phyloP scores from a whole-genome alignment of 2,329 filamentous ascomycete species.

The Colletotrichum tofieldiae region DNA sequence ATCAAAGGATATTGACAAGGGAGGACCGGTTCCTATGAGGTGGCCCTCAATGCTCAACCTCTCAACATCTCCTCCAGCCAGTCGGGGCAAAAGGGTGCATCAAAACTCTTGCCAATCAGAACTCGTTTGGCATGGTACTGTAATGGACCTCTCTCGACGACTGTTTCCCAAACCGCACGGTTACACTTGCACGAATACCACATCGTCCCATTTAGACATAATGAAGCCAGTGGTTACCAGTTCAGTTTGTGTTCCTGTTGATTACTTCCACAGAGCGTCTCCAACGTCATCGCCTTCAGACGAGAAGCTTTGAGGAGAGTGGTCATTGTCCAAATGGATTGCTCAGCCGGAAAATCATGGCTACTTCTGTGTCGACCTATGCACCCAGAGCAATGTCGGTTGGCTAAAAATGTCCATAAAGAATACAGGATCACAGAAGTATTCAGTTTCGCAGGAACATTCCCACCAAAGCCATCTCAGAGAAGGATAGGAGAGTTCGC shows the following conservation, averaged over 20 bases:
- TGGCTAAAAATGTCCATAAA: neutral
- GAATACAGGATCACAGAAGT: neutral
- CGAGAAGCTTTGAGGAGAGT: neutral
- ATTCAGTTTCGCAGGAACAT: neutral
- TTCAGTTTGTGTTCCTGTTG: neutral
- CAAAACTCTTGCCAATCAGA: neutral
- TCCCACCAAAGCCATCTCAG: neutral
- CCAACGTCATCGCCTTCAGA: neutral
- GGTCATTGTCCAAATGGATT: neutral
- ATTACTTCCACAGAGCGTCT: neutral
- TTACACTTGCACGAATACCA: neutral
- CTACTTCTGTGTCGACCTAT: neutral
- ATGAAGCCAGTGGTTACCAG: neutral
- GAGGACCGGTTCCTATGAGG: neutral
- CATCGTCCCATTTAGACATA: neutral
- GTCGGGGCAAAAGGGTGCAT: neutral
- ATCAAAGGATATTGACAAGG: neutral
- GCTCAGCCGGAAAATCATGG: too few relatives aligned
- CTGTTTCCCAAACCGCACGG: neutral
- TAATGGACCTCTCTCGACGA: neutral
- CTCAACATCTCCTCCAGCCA: neutral
- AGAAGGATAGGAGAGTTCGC: neutral
- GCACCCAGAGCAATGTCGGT: neutral
- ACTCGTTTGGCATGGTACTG: neutral
- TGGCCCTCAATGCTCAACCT: neutral